Percentiles rank a stretch among this genome's conserved stretches.
phyloP scores from a whole-genome alignment of 441 rosid species.

The Euphorbia celastroides region DNA sequence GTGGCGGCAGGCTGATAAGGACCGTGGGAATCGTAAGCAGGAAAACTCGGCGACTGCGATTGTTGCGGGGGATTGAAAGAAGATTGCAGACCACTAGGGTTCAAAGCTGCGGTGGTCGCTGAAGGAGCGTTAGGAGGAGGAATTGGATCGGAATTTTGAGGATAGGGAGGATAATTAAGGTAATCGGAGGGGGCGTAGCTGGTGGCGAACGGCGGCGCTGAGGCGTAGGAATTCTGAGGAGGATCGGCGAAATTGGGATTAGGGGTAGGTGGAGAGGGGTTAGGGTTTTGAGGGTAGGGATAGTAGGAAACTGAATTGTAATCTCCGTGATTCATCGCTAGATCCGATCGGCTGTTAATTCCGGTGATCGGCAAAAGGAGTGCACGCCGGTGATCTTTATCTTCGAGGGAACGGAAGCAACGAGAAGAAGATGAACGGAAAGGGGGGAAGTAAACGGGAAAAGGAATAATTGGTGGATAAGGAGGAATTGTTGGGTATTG shows the following conservation, averaged over 20 bases:
- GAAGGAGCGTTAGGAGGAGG: conserved; percentile 66
- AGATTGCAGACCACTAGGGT: conserved; percentile 26
- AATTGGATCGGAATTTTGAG: conserved; percentile 50
- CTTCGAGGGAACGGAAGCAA: background rate
- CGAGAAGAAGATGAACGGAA: background rate
- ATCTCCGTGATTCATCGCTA: conserved; percentile 81
- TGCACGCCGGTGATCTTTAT: background rate
- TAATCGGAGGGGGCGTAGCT: conserved; percentile 49
- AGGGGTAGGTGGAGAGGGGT: conserved; percentile 21
- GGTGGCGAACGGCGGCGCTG: conserved; percentile 74
- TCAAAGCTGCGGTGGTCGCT: conserved; percentile 18
- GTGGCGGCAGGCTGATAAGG: conserved; percentile 50
- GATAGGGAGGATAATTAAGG: conserved; percentile 51
- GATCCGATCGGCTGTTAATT: background rate
- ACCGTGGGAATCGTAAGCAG: conserved; percentile 57
- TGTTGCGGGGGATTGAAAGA: conserved; percentile 29
- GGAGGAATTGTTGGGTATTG: no score
- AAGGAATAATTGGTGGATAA: background rate
- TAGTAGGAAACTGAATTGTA: conserved; percentile 60
- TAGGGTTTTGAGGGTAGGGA: conserved; percentile 28
- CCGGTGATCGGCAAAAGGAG: conserved; percentile 3
- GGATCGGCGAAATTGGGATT: conserved; percentile 43
- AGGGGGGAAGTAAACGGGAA: background rate
- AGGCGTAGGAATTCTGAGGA: conserved; percentile 54
- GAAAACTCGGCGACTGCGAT: conserved; percentile 34